Conservation (phyloP, 345 rosid genomes). For the Cardamine occulta region DNA sequence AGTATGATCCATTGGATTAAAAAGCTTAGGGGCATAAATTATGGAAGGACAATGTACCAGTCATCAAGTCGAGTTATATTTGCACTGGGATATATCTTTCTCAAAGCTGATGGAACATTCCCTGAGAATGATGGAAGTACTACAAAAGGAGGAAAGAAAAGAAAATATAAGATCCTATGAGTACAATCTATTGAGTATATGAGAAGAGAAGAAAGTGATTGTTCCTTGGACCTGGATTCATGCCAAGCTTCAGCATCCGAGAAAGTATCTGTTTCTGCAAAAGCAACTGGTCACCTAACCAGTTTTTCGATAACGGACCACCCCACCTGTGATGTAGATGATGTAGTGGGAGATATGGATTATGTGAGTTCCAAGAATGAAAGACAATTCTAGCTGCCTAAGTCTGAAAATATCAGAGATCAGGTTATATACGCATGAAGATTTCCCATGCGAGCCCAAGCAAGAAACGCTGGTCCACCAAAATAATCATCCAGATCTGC, state of each 20-base stretch:
- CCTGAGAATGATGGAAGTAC: slow-evolving; percentile 99
- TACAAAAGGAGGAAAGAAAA: slow-evolving; percentile 41
- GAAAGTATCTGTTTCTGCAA: slow-evolving; percentile 83
- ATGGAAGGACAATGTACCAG: slow-evolving; percentile 57
- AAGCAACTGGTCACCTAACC: slow-evolving; percentile 78
- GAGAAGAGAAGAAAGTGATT: slow-evolving; percentile 1
- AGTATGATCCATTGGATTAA: neutral
- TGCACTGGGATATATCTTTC: slow-evolving; percentile 72
- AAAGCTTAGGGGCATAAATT: neutral
- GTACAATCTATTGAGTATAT: slow-evolving; percentile 14
- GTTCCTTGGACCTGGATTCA: slow-evolving; percentile 79
- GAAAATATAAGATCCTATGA: slow-evolving; percentile 14
- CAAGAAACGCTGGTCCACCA: slow-evolving; percentile 98
- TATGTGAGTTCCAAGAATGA: slow-evolving; percentile 22
- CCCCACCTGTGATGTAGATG: slow-evolving; percentile 74
- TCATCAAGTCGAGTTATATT: slow-evolving; percentile 86
- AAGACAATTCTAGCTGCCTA: slow-evolving; percentile 11
- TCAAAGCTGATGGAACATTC: slow-evolving; percentile 90
- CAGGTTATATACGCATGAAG: slow-evolving; percentile 68
- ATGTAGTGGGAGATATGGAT: neutral
- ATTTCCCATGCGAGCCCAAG: slow-evolving; percentile 99
- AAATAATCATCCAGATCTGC: slow-evolving; percentile 81
- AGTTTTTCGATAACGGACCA: slow-evolving; percentile 81
- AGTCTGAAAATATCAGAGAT: slow-evolving; percentile 20
- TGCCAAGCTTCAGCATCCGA: slow-evolving; percentile 88